Base-by-base conservation (phyloP, 495 filamentous ascomycete genomes). In the Hypomontagnella submonticulosa region DNA sequence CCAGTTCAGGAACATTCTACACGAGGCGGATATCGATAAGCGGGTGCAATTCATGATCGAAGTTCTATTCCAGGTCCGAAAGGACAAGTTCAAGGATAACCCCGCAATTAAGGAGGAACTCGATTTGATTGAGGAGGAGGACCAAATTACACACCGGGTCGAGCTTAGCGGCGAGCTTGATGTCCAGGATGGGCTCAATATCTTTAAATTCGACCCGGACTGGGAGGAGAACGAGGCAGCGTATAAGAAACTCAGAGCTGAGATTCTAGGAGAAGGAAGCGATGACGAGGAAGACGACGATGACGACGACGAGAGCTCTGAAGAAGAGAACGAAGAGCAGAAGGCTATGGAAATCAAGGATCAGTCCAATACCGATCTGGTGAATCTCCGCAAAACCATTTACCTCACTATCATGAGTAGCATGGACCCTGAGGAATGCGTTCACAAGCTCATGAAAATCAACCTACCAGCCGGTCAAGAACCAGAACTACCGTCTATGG, bases 21-120 rank as follows among this genome's bases (percentile, higher is more conserved):
- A 98, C 75, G 96, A 98, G 73, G 91, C 92, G 34, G 92, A 93
- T 71, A 94, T 98, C 70, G 95, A 99, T 71, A 97, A 96, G 78
- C 83, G 95, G 57, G 91, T 93, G 30, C 95, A 98, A 78, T 98
- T 97, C 75, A 96, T 96, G 92, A 96, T 99, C 61, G 95, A 99
- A 73, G 94, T 97, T 7, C 80, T 99, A 54, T 98, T 99, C 76
- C 93, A 98, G 76, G 89, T 97, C 32, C 87, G 95, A 51, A 98
- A 97, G 76, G 95, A 98, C 75, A 88, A 89, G 48, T 99, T 94
- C 80, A 97, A 97, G 79, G 92, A 98, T 70, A 92, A 97, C 63
- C 92, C 87, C 5, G 88, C 92, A 0, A 84, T 99, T 70, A 92
- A 88, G 70, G 92, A 97, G 70, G 96, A 98, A 71, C 81, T 99